A percentile compares a stretch with the other conserved stretches of the same genome.
Evolutionary conservation across 768 basidiomycete species (phyloP).

Genomic region (Podaxis sp.): DNA sequence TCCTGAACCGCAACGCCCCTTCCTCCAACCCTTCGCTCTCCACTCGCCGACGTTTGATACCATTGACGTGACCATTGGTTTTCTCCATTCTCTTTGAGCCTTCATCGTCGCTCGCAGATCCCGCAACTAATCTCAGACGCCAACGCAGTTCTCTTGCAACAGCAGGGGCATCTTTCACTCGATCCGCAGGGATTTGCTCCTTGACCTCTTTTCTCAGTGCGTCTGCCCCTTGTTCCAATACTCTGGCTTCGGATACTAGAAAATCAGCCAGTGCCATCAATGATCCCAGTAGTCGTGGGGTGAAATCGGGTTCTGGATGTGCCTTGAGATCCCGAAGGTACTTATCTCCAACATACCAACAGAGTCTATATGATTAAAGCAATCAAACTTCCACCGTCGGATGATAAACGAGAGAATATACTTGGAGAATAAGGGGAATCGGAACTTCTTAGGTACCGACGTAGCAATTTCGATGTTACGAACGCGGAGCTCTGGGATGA

Average conservation of each 20-base stretch:
- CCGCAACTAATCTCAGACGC: slow-evolving; percentile 65
- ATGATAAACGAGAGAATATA: slow-evolving; percentile 26
- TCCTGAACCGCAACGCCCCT: slow-evolving; percentile 43
- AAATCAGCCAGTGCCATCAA: slow-evolving; percentile 72
- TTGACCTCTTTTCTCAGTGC: slow-evolving; percentile 72
- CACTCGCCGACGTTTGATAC: slow-evolving; percentile 42
- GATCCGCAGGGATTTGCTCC: slow-evolving; percentile 79
- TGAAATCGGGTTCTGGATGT: slow-evolving; percentile 30
- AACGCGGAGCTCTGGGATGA: slow-evolving; percentile 71
- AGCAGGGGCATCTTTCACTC: slow-evolving; percentile 78
- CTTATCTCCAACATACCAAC: slow-evolving; percentile 89
- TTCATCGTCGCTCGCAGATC: slow-evolving; percentile 70
- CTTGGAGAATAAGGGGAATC: slow-evolving; percentile 82
- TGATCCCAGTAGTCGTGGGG: slow-evolving; percentile 64
- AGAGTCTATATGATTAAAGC: slow-evolving; percentile 50
- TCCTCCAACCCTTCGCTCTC: slow-evolving; percentile 28
- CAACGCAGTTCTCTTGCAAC: slow-evolving; percentile 84
- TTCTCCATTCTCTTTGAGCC: slow-evolving; percentile 28
- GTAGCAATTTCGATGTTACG: slow-evolving; percentile 91
- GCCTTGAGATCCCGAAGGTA: slow-evolving; percentile 71
- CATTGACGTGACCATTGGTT: slow-evolving; percentile 24
- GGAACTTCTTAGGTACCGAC: slow-evolving; percentile 89
- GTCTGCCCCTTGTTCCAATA: slow-evolving; percentile 70
- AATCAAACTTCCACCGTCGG: background rate
- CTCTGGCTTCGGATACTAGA: slow-evolving; percentile 72